Evolutionary conservation across 2,329 filamentous ascomycete genomes (phyloP).

Genomic region (Chrysosporium keratinophilum): DNA sequence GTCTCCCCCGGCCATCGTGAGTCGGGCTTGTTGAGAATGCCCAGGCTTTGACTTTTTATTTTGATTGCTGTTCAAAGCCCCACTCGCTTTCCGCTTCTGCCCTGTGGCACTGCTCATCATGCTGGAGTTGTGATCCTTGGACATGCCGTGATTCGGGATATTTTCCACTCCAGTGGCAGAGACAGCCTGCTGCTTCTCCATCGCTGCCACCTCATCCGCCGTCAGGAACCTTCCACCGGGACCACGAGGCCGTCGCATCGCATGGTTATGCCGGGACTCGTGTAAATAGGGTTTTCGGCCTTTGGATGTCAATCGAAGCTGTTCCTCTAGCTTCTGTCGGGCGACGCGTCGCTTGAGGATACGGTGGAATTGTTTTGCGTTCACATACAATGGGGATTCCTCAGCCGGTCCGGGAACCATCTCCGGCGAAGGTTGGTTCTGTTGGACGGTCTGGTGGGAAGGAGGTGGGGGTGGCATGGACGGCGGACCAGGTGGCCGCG

Average conservation of each 20-base stretch:
- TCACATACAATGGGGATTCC: constrained; percentile 92
- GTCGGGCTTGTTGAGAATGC: constrained; percentile 31
- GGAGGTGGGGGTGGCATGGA: constrained; percentile 41
- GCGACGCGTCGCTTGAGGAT: constrained; percentile 91
- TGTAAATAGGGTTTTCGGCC: constrained; percentile 94
- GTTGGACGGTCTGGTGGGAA: constrained; percentile 51
- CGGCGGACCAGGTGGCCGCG: constrained; percentile 43
- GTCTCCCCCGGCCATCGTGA: constrained; percentile 20
- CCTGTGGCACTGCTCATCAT: constrained; percentile 26
- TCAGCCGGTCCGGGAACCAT: constrained; percentile 62
- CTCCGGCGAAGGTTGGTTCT: constrained; percentile 68
- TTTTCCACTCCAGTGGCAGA: constrained; percentile 30
- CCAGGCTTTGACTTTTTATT: constrained; percentile 44
- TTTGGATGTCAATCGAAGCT: constrained; percentile 82
- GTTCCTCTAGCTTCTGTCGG: constrained; percentile 85
- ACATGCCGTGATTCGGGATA: constrained; percentile 16
- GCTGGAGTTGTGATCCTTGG: constrained; percentile 3
- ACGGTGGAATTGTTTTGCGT: constrained; percentile 96
- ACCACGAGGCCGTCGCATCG: constrained; percentile 87
- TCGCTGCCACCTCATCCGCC: constrained; percentile 84
- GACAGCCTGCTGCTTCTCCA: constrained; percentile 49
- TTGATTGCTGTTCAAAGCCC: constrained; percentile 28
- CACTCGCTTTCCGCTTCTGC: constrained; percentile 44
- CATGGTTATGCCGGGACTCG: constrained; percentile 94
- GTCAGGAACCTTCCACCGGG: constrained; percentile 93